A percentile compares a stretch with the other conserved stretches of the same genome.
Conservation (phyloP, 108 stramenopile species). For the Pseudonitzschia delicatissima region DNA sequence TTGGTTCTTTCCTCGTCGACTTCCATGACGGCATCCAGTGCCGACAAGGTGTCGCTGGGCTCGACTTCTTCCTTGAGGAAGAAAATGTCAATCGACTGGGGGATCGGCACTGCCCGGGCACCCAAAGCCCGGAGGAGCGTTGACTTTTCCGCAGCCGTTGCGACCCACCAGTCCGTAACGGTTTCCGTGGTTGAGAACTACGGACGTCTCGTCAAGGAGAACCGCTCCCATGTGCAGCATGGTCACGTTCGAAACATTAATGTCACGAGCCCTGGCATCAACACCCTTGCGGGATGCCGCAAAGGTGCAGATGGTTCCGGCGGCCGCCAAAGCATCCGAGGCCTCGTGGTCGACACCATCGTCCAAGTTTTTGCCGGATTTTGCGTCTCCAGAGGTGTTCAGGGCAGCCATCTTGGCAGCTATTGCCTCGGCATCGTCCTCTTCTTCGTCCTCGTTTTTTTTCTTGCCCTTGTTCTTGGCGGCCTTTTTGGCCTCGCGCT, state of each 20-base stretch:
- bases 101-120: conserved; percentile 93
- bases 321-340: conserved; percentile 70
- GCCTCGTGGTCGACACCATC: conserved; percentile 61
- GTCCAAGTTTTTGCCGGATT: conserved; percentile 24
- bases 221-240: conserved; percentile 89
- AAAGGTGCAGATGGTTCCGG: conserved; percentile 86
- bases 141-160: conserved; percentile 77
- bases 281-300: conserved; percentile 64
- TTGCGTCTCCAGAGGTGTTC: conserved; percentile 21
- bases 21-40: conserved; percentile 95
- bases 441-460: conserved; percentile 46
- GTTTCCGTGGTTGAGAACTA: conserved; percentile 96
- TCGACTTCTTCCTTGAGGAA: conserved; percentile 95
- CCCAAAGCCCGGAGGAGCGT: conserved; percentile 92
- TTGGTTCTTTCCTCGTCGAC: conserved; percentile 92
- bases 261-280: conserved; percentile 85
- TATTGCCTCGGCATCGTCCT: conserved; percentile 26
- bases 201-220: conserved; percentile 89
- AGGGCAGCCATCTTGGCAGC: conserved; percentile 16
- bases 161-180: conserved; percentile 87
- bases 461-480: conserved; percentile 49
- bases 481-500: conserved; percentile 77
- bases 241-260: conserved; percentile 94
- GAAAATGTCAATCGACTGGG: conserved; percentile 94
- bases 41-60: conserved; percentile 88